Base-by-base conservation (phyloP, 352 stramenopile genomes). In the Stephanocyclus meneghinianus region DNA sequence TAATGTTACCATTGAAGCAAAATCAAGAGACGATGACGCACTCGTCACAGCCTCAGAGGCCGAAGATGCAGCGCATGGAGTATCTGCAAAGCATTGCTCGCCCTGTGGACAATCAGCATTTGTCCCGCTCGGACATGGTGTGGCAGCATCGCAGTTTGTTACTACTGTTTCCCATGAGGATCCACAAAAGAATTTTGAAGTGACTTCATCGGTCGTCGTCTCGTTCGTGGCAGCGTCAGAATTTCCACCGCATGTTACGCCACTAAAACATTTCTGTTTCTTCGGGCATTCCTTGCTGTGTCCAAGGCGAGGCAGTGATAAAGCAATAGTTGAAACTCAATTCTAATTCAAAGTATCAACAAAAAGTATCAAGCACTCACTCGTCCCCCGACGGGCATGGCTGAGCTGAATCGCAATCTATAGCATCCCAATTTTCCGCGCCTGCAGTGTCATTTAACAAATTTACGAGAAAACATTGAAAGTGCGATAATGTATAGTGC, bases 131-230 rank as follows among this genome's bases (percentile, higher is more conserved):
- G 90, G 90, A 81, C 90, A 94, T 9, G 85, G 87, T 37, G 69
- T 81, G 9, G 71, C 78, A n/a, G 57, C 35, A 16, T 80, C 83
- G 78, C 90, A 94, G 60, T 75, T 81, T 45, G 80, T 45, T 7
- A 86, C 68, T 16, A 90, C 63, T 72, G 89, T 76, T 57, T 82
- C 78, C 87, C 87, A 94, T 55, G 85, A 83, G 8, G 35, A 74
- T 21, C 88, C 90, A 51, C 90, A 94, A 78, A 88, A 94, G 76
- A 91, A 93, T 73, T 93, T 83, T 3, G 81, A 82, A 50, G 62
- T 57, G 7, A 78, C 50, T 60, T 82, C 68, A 45, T 84, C 53
- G 42, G 40, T 44, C 40, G 32, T 57, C 68, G 62, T 50, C 30
- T 45, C 44, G 32, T 40, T 26, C 9, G 32, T 21, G 42, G 35